Evolutionary conservation across 176 grass and related monocot species (phyloP).

Genomic region (Oryza coarctata): DNA sequence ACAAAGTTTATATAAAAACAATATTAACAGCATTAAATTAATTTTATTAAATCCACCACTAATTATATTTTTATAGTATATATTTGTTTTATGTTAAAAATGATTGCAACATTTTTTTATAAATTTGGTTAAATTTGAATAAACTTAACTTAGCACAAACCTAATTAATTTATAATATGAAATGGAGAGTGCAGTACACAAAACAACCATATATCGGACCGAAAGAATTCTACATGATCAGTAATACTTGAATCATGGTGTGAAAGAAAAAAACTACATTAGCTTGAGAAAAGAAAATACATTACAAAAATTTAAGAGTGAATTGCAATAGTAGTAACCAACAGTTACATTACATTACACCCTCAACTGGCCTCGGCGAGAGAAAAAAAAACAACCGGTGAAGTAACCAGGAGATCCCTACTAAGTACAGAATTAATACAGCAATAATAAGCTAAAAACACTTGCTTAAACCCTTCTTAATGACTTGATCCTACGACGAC

Average conservation of each 20-base stretch:
- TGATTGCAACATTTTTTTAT: too few relatives aligned
- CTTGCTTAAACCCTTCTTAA: conserved; percentile 50
- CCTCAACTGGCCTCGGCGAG: conserved; percentile 47
- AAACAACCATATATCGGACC: neutral
- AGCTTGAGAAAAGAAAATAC: neutral
- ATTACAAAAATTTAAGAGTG: neutral
- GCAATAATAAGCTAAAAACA: conserved; percentile 1
- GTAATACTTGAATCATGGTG: neutral
- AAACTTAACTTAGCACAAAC: too few relatives aligned
- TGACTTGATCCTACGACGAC: neutral
- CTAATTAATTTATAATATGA: too few relatives aligned
- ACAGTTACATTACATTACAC: conserved; percentile 48
- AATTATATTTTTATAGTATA: too few relatives aligned
- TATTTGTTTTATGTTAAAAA: too few relatives aligned
- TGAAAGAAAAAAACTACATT: neutral
- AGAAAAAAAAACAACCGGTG: conserved; percentile 67
- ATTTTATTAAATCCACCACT: too few relatives aligned
- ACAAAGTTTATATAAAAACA: too few relatives aligned
- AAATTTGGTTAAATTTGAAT: too few relatives aligned
- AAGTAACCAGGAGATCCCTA: conserved; percentile 48
- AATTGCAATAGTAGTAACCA: conserved; percentile 22
- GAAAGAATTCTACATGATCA: neutral
- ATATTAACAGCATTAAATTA: too few relatives aligned
- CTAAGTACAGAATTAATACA: conserved; percentile 41
- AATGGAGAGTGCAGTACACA: too few relatives aligned